Conservation (phyloP, 2,329 filamentous ascomycete genomes). For the Penicillium sclerotigenum region DNA sequence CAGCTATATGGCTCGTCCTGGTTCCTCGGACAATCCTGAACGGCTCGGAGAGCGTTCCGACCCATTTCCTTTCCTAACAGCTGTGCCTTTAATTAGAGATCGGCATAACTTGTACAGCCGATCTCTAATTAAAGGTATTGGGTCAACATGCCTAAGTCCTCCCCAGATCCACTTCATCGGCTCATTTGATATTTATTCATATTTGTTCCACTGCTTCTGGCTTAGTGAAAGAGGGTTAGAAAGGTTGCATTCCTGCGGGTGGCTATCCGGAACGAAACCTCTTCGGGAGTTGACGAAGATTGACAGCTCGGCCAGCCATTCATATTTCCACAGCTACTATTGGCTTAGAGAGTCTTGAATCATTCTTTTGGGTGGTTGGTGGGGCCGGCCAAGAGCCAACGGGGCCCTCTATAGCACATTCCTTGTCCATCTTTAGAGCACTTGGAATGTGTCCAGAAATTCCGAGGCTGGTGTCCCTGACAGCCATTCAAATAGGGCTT, state of each 20-base stretch:
- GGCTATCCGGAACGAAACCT: constrained; percentile 28
- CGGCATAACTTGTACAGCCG: too few species aligned
- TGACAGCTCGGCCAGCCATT: constrained; percentile 28
- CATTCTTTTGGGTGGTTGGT: constrained; percentile 24
- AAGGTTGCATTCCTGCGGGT: constrained; percentile 37
- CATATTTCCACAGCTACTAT: constrained; percentile 17
- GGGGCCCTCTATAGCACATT: constrained; percentile 30
- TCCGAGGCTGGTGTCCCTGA: constrained; percentile 34
- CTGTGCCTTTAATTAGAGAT: too few species aligned
- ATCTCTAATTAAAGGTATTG: constrained; percentile 16
- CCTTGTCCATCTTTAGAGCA: constrained; percentile 32
- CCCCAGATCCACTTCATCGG: constrained; percentile 24
- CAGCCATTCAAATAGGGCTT: constrained; percentile 39
- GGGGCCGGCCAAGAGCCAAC: constrained; percentile 21
- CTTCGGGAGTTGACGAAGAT: constrained; percentile 19
- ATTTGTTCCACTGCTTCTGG: constrained; percentile 32
- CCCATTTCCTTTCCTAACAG: constrained; percentile 6
- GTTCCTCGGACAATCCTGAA: constrained; percentile 8
- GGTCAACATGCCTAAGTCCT: constrained; percentile 11
- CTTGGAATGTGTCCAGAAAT: constrained; percentile 37
- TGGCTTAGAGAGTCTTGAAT: constrained; percentile 24
- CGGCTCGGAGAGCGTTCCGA: constrained; percentile 15
- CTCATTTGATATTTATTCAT: constrained; percentile 29
- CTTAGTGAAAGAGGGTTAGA: constrained; percentile 29
- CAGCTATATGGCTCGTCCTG: constrained; percentile 1